phyloP scores from a whole-genome alignment of 306 rosid genomes.

The Neltuma alba region DNA sequence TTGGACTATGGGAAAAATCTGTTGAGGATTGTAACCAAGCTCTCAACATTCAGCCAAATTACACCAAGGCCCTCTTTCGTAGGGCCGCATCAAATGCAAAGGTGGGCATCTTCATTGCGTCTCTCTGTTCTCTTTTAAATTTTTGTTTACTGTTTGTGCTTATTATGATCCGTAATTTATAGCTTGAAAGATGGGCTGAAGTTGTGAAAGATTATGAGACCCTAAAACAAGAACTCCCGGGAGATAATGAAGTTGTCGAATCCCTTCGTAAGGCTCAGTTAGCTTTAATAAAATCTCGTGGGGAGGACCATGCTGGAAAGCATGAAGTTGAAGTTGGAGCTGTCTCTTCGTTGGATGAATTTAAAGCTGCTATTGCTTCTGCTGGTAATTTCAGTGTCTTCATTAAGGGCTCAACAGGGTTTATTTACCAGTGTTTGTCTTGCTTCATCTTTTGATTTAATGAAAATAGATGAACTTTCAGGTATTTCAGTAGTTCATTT shows the following conservation, averaged over 20 bases:
- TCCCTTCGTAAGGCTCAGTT: conserved; percentile 68
- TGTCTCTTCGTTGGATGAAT: conserved; percentile 66
- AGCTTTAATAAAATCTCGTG: conserved; percentile 60
- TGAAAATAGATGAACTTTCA: conserved; percentile 45
- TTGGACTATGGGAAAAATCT: conserved; percentile 87
- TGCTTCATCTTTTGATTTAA: conserved; percentile 27
- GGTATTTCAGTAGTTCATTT: conserved; percentile 81
- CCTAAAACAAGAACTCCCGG: conserved; percentile 74
- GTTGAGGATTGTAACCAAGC: conserved; percentile 86
- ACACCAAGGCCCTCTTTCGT: conserved; percentile 84
- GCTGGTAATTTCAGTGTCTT: conserved; percentile 58
- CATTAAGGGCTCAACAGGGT: neutral
- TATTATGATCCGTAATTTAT: conserved; percentile 31
- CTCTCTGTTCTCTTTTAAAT: neutral
- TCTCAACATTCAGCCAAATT: conserved; percentile 76
- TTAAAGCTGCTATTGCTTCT: conserved; percentile 59
- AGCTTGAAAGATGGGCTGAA: conserved; percentile 93
- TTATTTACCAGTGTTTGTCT: conserved; percentile 24
- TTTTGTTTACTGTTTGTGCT: neutral
- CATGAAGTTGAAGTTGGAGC: conserved; percentile 84
- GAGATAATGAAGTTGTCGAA: conserved; percentile 74
- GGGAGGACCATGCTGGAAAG: conserved; percentile 44
- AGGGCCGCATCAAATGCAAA: conserved; percentile 82
- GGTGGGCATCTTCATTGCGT: conserved; percentile 43
- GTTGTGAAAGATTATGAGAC: conserved; percentile 80